A percentile compares a stretch with the other conserved stretches of the same genome.
Evolutionary conservation across 23 red algal genomes (phyloP).

Genomic region (Porphyridium purpureum): DNA sequence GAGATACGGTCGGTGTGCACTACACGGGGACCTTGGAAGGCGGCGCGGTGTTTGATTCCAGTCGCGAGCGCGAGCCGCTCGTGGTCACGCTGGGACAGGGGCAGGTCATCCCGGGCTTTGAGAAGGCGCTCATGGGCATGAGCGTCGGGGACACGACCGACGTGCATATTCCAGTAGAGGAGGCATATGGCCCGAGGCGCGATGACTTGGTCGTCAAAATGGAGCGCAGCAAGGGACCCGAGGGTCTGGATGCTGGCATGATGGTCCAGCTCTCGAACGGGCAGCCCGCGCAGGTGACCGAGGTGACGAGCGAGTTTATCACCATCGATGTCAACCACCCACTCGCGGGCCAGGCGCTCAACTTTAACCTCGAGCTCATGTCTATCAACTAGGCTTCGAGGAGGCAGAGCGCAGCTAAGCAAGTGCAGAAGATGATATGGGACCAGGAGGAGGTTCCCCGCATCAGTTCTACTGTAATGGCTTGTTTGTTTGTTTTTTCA

Average conservation of each 20-base stretch:
- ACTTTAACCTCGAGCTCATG: conserved; percentile 61
- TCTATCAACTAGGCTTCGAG: no score
- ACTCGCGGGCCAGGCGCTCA: conserved; percentile 39
- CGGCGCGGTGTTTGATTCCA: conserved; percentile 48
- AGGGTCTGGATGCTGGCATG: conserved; percentile 16
- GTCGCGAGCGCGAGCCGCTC: conserved; percentile 26
- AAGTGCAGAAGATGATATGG: no score
- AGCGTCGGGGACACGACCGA: no score
- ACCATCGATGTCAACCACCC: conserved; percentile 46
- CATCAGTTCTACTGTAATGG: no score
- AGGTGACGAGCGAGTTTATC: conserved; percentile 9
- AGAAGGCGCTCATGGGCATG: no score
- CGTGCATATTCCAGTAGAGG: no score
- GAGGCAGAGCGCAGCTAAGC: no score
- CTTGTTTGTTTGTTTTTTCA: no score
- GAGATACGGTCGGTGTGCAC: conserved; percentile 39
- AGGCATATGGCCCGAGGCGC: conserved; percentile 23
- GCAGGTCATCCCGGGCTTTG: no score
- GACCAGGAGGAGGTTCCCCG: no score
- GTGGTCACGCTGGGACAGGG: conserved; percentile 37
- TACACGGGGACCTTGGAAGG: conserved; percentile 41
- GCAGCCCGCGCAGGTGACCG: conserved; percentile 8
- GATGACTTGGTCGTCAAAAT: conserved; percentile 29
- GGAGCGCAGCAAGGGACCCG: conserved; percentile 2
- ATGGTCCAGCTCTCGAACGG: conserved; percentile 34